Conservation (phyloP, 345 rosid species). For the Brassica carinata region DNA sequence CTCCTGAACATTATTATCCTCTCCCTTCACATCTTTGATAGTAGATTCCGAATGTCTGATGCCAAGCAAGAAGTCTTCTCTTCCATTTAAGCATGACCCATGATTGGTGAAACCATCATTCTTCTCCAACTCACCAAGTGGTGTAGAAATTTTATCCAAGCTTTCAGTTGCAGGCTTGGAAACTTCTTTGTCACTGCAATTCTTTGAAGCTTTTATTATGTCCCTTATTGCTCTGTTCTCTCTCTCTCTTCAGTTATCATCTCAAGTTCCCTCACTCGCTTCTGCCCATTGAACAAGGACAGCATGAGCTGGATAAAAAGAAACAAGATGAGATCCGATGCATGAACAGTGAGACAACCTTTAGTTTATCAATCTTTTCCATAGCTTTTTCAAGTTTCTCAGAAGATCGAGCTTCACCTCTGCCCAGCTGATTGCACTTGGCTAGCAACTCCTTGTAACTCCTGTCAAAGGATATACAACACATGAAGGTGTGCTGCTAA, state of each 20-base stretch:
- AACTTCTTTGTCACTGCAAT: conserved; percentile 43
- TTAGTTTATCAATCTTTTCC: conserved; percentile 65
- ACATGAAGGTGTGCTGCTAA: too few relatives aligned
- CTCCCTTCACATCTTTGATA: conserved; percentile 26
- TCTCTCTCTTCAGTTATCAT: conserved; percentile 52
- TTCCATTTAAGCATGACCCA: conserved; percentile 20
- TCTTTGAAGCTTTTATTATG: conserved; percentile 42
- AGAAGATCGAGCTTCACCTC: conserved; percentile 76
- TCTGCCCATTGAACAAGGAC: conserved; percentile 39
- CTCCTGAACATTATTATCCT: conserved; percentile 19
- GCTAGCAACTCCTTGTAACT: conserved; percentile 86
- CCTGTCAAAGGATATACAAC: conserved; percentile 41
- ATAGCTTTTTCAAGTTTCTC: conserved; percentile 76
- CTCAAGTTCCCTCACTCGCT: conserved; percentile 73
- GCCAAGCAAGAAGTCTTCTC: conserved; percentile 16
- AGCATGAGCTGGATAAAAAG: conserved; percentile 25
- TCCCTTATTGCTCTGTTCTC: conserved; percentile 68
- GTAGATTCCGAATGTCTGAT: conserved; percentile 32
- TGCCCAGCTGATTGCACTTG: conserved; percentile 84
- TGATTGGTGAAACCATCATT: conserved; percentile 36
- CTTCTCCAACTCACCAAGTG: conserved; percentile 37
- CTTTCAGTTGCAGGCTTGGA: conserved; percentile 19
- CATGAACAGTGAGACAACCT: conserved; percentile 43
- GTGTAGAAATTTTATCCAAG: conserved; percentile 24
- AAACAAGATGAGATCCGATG: neutral